A percentile compares a stretch with the other conserved stretches of the same genome.
Conservation (phyloP, 2,329 filamentous ascomycete species). For the Alternaria longipes region DNA sequence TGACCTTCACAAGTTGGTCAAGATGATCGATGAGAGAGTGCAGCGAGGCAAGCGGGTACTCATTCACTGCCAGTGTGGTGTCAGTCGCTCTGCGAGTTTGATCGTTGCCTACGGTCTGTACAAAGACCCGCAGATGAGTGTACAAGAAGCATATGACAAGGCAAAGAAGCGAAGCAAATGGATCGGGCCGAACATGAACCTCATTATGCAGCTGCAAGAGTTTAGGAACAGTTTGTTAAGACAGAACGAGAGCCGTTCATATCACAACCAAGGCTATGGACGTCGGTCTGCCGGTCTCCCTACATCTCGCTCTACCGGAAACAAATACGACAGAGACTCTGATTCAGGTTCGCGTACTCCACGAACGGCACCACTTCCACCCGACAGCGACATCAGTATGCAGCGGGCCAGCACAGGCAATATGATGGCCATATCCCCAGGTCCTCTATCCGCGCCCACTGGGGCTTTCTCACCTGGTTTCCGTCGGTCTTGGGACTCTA, state of each 20-base stretch:
- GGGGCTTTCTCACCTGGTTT: conserved; percentile 49
- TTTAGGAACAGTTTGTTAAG: conserved; percentile 66
- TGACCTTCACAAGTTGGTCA: conserved; percentile 78
- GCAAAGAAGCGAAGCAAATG: conserved; percentile 83
- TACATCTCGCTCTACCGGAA: conserved; percentile 33
- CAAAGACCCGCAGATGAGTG: conserved; percentile 76
- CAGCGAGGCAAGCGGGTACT: conserved; percentile 80
- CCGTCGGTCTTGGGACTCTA: conserved; percentile 53
- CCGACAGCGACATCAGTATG: conserved; percentile 59
- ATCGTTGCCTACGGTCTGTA: conserved; percentile 88
- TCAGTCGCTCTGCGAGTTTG: conserved; percentile 83
- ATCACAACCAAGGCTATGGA: conserved; percentile 45
- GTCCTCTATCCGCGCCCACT: conserved; percentile 52
- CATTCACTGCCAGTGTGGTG: conserved; percentile 86
- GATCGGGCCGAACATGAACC: conserved; percentile 92
- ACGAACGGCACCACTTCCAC: conserved; percentile 51
- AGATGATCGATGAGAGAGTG: conserved; percentile 76
- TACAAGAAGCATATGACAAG: conserved; percentile 83
- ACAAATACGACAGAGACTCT: conserved; percentile 44
- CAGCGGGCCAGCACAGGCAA: conserved; percentile 57
- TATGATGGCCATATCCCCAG: conserved; percentile 54
- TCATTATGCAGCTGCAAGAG: conserved; percentile 89
- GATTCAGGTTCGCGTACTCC: conserved; percentile 47
- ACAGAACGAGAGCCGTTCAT: conserved; percentile 44
- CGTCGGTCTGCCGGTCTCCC: conserved; percentile 46